Evolutionary conservation across 768 basidiomycete genomes (phyloP).

Genomic region (Exsudoporus frostii): DNA sequence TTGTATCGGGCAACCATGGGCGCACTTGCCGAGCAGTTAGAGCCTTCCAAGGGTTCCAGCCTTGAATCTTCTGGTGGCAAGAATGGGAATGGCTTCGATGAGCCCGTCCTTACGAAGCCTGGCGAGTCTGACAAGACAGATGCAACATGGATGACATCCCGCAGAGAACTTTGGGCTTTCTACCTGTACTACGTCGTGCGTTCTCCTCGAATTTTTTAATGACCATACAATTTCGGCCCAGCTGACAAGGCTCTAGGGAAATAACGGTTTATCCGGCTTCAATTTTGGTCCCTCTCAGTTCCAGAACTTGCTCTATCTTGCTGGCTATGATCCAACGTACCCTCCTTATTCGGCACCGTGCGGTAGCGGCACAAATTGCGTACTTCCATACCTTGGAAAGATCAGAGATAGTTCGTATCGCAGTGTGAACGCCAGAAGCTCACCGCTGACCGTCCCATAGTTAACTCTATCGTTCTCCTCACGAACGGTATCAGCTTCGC

Average conservation of each 20-base stretch:
- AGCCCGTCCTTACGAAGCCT: not conserved
- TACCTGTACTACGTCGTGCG: slow-evolving; percentile 54
- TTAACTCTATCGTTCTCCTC: slow-evolving; percentile 74
- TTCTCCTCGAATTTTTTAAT: not conserved
- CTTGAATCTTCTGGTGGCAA: not conserved
- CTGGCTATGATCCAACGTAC: slow-evolving; percentile 67
- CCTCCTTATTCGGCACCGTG: slow-evolving; percentile 55
- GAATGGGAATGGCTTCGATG: not conserved
- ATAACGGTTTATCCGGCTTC: slow-evolving; percentile 65
- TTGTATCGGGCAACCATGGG: slow-evolving; percentile 2
- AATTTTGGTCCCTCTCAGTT: slow-evolving; percentile 75
- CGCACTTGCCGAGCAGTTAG: not conserved
- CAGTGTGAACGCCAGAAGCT: not conserved
- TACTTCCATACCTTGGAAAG: slow-evolving; percentile 61
- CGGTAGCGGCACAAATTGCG: slow-evolving; percentile 48
- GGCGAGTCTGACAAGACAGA: not conserved
- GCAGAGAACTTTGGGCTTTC: slow-evolving; percentile 54
- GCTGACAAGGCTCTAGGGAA: slow-evolving; percentile 40
- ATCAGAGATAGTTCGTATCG: slow-evolving; percentile 52
- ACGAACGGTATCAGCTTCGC: slow-evolving; percentile 81
- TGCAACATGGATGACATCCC: slow-evolving; percentile 37
- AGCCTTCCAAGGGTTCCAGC: not conserved
- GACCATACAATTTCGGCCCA: not conserved
- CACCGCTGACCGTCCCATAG: slow-evolving; percentile 32
- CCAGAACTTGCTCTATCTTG: slow-evolving; percentile 67